Evolutionary conservation across 441 rosid genomes (phyloP), one percentile per base, ranked within the genome.

Genomic region (Biscutella laevigata): DNA sequence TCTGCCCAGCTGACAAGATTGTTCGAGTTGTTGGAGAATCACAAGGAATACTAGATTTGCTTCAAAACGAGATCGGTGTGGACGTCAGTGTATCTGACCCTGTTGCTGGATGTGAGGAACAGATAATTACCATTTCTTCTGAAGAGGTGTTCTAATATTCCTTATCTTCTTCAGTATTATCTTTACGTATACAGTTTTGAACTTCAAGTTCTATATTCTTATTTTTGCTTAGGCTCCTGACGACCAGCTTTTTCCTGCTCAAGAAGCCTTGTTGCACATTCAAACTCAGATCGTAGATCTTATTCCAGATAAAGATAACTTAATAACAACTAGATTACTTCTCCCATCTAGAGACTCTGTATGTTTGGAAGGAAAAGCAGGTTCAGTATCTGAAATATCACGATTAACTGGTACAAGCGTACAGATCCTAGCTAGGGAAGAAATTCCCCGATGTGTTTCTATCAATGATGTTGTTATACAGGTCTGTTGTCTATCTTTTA

Each of bases 241-340:
- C 57, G 95, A 92, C 59, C 92, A 75, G 71, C 58, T 92, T 56
- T 92, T 86, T 73, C 97, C 99, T 47, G 97, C 97, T 36, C 99
- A 92, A 77, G 99, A 88, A 71, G 97, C 99, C 36, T 69, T 92
- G 61, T 76, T 92, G 74, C 99, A 92, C 66, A 86, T 92, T 68
- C 99, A 92, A 65, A 84, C 88, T 70, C 77, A 66, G 36, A 88
- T 92, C 34, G 70, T 76, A 12, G 95, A 92, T 71, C 88, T 84
- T 50, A 34, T 66, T 52, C 76, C 85, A 4, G 95, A 86, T 69
- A 75, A 84, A 75, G 99, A 84, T 15, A 78, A 78, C 65, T 54
- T 78, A n/a, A 53, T 86, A 62, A 86, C 79, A 33, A 92, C 97
- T 7, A 79, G 86, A 59, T 54, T 92, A 57, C 77, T 92, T 49